Conservation (phyloP, 495 filamentous ascomycete species). For the Symbiotaphrina buchneri region DNA sequence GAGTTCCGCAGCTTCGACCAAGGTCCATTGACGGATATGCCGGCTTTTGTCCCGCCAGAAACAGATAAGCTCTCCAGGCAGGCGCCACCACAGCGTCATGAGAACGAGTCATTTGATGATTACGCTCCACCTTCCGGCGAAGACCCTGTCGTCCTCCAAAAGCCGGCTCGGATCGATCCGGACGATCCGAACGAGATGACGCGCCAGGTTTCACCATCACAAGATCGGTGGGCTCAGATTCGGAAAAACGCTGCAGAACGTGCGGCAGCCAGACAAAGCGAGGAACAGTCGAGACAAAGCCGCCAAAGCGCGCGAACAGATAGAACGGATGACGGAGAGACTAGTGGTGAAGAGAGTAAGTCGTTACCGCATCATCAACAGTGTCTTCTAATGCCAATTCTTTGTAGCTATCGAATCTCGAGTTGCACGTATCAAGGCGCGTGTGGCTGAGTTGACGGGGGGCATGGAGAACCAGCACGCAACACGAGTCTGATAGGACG, state of each 20-base stretch:
- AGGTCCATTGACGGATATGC: conserved; percentile 69
- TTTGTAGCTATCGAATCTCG: conserved; percentile 71
- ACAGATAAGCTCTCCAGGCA: conserved; percentile 19
- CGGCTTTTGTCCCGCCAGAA: conserved; percentile 58
- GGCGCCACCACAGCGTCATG: conserved; percentile 5
- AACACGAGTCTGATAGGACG: no score
- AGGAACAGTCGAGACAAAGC: conserved; percentile 30
- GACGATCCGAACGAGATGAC: conserved; percentile 7
- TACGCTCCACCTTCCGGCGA: not conserved
- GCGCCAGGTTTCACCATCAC: conserved; percentile 15
- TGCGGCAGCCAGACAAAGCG: conserved; percentile 30
- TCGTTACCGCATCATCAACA: conserved; percentile 6
- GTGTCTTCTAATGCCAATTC: not conserved
- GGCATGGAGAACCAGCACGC: conserved; percentile 40
- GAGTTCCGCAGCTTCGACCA: conserved; percentile 77
- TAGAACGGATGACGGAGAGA: conserved; percentile 58
- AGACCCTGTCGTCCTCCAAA: not conserved
- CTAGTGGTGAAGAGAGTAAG: conserved; percentile 92
- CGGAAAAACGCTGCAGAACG: conserved; percentile 80
- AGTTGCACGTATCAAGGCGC: conserved; percentile 91
- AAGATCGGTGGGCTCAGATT: conserved; percentile 86
- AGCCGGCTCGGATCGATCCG: conserved; percentile 7
- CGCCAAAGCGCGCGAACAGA: conserved; percentile 22
- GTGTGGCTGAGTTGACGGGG: conserved; percentile 82
- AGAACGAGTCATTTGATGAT: no score